Base-by-base conservation (phyloP, 495 filamentous ascomycete species). In the Penicillium simplicissimum region DNA sequence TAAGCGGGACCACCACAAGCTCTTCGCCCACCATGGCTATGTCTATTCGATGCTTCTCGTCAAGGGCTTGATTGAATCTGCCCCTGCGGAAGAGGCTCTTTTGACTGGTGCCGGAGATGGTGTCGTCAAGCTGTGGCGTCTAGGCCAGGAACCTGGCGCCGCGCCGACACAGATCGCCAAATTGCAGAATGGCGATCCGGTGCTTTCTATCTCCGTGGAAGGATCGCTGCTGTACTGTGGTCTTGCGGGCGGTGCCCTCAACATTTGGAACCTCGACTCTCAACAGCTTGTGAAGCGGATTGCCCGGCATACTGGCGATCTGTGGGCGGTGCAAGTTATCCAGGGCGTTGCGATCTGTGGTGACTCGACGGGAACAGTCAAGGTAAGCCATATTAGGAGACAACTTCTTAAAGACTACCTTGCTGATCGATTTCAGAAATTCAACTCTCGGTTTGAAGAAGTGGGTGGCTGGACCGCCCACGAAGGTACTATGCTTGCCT, bases 261-360 rank as follows among this genome's bases (percentile, higher is more conserved):
- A 97, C 70, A 87, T 98, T 15, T 98, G 95, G 95, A 96, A 98
- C 67, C 79, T 98, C 14, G 95, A 98, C 70, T 97, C 95, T 2
- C 86, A 88, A 61, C 95, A 98, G 77, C 88, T 95, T 52, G 81
- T 98, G 19, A 83, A 94, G 57, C 90, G 87, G 9, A 87, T 97
- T 64, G 90, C 89, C 65, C 83, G 87, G 19, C 88, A 93, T 61
- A 87, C 84, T 21, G 89, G 88, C 8, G 96, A 97, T 70, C 82
- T 98, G 48, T 91, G 94, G 78, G 88, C 91, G 9, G 79, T 98
- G 52, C 84, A 88, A 55, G 88, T 97, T 67, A 90, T 90, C 8
- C 88, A 90, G 66, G 90, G 91, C 3, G 87, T 89, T 51, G 82
- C 97, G 15, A 96, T 96, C 73, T 92, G 88, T 65, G 92, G 90